Percentiles rank a stretch among this genome's conserved stretches.
Evolutionary conservation across 352 stramenopile species (phyloP).

Genomic region (Phytophthora pseudosyringae): DNA sequence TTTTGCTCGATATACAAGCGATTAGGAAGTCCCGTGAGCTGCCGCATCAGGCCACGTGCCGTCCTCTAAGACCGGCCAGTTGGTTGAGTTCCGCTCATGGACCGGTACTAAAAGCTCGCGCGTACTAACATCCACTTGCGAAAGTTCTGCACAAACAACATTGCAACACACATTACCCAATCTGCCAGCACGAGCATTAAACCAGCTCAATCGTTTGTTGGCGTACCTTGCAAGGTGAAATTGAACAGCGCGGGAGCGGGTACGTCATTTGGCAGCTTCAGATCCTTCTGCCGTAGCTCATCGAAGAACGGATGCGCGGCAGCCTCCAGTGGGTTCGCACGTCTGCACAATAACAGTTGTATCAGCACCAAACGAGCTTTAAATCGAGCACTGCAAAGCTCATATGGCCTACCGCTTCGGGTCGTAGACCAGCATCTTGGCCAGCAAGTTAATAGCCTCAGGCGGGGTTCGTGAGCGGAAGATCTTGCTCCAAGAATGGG

Average conservation of each 20-base stretch:
- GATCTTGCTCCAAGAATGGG: constrained; percentile 98
- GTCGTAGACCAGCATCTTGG: constrained; percentile 98
- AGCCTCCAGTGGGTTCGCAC: constrained; percentile 84
- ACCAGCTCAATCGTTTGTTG: neutral
- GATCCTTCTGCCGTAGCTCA: constrained; percentile 91
- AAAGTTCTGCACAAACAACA: constrained; percentile 59
- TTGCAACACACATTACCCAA: neutral
- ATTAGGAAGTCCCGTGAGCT: constrained; percentile 42
- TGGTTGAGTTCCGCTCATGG: constrained; percentile 71
- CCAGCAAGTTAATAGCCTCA: constrained; percentile 98
- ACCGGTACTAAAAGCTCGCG: constrained; percentile 82
- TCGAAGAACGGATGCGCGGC: constrained; percentile 98
- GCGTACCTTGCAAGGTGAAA: constrained; percentile 91
- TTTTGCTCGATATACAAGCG: constrained; percentile 39
- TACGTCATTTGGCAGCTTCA: constrained; percentile 88
- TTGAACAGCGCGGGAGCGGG: constrained; percentile 92
- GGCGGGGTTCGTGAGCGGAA: constrained; percentile 95
- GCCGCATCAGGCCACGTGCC: constrained; percentile 66
- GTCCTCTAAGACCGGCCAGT: constrained; percentile 80
- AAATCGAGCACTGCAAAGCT: neutral
- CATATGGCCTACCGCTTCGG: constrained; percentile 85
- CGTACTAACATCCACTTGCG: constrained; percentile 69
- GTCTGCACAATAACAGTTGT: constrained; percentile 36
- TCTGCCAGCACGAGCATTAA: neutral
- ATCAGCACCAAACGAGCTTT: constrained; percentile 4